phyloP scores from a whole-genome alignment of 306 rosid species.

The Lathyrus tuberosus region DNA sequence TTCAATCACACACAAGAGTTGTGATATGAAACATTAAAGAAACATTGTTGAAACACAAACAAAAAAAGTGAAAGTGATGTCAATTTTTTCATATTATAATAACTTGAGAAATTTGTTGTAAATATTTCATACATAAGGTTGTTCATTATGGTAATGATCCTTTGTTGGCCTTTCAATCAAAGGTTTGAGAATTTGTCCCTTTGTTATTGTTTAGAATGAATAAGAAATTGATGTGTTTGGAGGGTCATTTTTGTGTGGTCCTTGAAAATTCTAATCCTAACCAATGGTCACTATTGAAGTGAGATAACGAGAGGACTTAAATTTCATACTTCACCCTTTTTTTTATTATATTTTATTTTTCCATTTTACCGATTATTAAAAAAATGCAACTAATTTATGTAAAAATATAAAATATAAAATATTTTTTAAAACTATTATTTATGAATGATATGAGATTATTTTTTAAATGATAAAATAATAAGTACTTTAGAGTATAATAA shows the following conservation, averaged over 20 bases:
- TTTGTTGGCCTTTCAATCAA: constrained; percentile 7
- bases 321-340: neutral
- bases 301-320: neutral
- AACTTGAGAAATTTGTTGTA: constrained; percentile 39
- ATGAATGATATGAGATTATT: too few relatives aligned
- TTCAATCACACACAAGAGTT: constrained; percentile 11
- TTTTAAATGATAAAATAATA: too few relatives aligned
- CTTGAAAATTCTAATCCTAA: neutral
- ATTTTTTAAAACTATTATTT: too few relatives aligned
- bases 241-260: constrained; percentile 14
- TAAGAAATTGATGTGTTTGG: constrained; percentile 17
- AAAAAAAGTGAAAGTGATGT: constrained; percentile 34
- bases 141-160: constrained; percentile 16
- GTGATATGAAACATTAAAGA: constrained; percentile 2
- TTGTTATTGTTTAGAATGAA: constrained; percentile 14
- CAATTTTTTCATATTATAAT: constrained; percentile 37
- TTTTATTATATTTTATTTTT: too few relatives aligned
- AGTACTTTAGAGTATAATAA: too few relatives aligned
- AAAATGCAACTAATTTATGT: too few relatives aligned
- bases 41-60: constrained; percentile 3
- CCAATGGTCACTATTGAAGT: neutral
- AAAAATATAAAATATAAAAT: too few relatives aligned
- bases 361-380: too few relatives aligned
- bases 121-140: constrained; percentile 7
- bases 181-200: constrained; percentile 16